A percentile compares a stretch with the other conserved stretches of the same genome.
phyloP scores from a whole-genome alignment of 768 basidiomycete species.

The Agaricus subrufescens region DNA sequence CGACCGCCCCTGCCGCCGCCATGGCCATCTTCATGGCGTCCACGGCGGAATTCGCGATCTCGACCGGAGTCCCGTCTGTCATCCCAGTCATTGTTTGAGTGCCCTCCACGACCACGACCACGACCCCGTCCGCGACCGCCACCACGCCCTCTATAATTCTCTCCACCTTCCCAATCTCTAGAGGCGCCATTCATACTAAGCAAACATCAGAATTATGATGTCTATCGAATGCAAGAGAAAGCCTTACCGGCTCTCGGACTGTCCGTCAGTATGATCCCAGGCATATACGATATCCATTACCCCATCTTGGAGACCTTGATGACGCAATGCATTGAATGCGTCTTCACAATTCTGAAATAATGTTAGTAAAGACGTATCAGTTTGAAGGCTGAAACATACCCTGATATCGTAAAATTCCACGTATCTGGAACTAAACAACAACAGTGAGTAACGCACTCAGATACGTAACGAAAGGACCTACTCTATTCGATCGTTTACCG shows the following conservation, averaged over 20 bases:
- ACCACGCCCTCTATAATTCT: constrained; percentile 30
- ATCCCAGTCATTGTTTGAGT: constrained; percentile 16
- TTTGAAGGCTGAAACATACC: constrained; percentile 34
- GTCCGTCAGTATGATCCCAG: constrained; percentile 65
- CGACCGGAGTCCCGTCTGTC: constrained; percentile 42
- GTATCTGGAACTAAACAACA: constrained; percentile 62
- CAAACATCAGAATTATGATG: neutral
- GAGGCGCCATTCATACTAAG: constrained; percentile 27
- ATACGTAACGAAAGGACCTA: constrained; percentile 20
- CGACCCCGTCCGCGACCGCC: constrained; percentile 39
- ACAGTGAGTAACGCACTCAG: constrained; percentile 2
- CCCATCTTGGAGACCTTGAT: constrained; percentile 78
- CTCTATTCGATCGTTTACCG: constrained; percentile 63
- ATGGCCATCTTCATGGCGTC: constrained; percentile 36
- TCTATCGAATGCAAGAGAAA: neutral
- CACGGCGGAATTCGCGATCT: constrained; percentile 41
- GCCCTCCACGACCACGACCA: constrained; percentile 34
- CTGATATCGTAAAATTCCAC: constrained; percentile 94
- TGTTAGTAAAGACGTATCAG: neutral
- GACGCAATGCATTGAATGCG: constrained; percentile 75
- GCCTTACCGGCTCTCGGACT: constrained; percentile 16
- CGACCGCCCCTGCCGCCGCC: constrained; percentile 24
- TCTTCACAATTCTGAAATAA: constrained; percentile 57
- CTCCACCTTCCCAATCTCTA: constrained; percentile 45
- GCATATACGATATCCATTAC: constrained; percentile 84